Percentiles rank a stretch among this genome's conserved stretches.
These are phyloP conservation scores for sunflower (Helianthus annuus) DNA, from an alignment of 129 eudicot genomes.

Conservation along the genomic window HanXRQr2.0-SUNRISE NC_035445.2:129267577-129268076, in stretches of 20 bases:
- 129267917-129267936: conserved; percentile 81
- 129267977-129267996: conserved; percentile 61
- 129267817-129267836: conserved; percentile 76
- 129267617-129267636: conserved; percentile 62
- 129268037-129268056: conserved; percentile 58
- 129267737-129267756: conserved; percentile 73
- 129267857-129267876: conserved; percentile 96
- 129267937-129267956: conserved; percentile 90
- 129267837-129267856: conserved; percentile 76
- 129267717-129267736: conserved; percentile 99
- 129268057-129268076: conserved; percentile 58
- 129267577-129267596: conserved; percentile 74
- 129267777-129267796: conserved; percentile 68
- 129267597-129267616: conserved; percentile 75
- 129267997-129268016: conserved; percentile 79
- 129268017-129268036: conserved; percentile 64
- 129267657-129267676: conserved; percentile 81
- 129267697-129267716: conserved; percentile 99
- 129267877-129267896: conserved; percentile 99
- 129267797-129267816: conserved; percentile 78
- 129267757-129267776: conserved; percentile 88
- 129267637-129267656: conserved; percentile 74
- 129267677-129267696: conserved; percentile 91
- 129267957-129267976: conserved; percentile 62
- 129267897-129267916: conserved; percentile 89